Evolutionary conservation across 75 land plant species (phyloP).

Genomic region (Gnetum montanum): DNA sequence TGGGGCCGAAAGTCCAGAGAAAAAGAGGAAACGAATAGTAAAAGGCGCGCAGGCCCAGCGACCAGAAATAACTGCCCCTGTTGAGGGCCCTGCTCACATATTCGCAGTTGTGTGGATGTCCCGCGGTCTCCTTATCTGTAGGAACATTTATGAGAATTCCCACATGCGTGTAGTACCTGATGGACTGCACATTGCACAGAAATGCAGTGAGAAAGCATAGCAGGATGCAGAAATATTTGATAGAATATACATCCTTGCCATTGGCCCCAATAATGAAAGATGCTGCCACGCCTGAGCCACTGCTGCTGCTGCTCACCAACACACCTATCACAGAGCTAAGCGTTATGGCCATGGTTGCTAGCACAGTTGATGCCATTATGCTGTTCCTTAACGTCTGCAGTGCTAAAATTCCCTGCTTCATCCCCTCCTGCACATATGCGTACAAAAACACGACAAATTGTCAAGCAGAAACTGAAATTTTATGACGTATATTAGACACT

Average conservation of each 20-base stretch:
- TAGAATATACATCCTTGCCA: slow-evolving; percentile 16
- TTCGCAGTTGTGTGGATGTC: slow-evolving; percentile 13
- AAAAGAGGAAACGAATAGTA: slow-evolving; percentile 77
- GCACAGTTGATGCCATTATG: slow-evolving; percentile 81
- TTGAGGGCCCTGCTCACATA: slow-evolving; percentile 37
- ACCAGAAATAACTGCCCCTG: slow-evolving; percentile 67
- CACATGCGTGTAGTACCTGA: slow-evolving; percentile 75
- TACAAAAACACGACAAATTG: background rate
- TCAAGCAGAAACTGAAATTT: too few relatives aligned
- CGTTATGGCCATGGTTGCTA: slow-evolving; percentile 68
- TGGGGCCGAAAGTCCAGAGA: slow-evolving; percentile 81
- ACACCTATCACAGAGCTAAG: slow-evolving; percentile 66
- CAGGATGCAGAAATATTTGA: slow-evolving; percentile 48
- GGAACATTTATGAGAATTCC: slow-evolving; percentile 76
- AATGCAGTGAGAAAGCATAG: slow-evolving; percentile 66
- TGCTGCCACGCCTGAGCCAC: slow-evolving; percentile 2
- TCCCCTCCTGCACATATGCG: slow-evolving; percentile 29
- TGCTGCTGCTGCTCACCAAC: slow-evolving; percentile 40
- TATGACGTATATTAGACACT: too few relatives aligned
- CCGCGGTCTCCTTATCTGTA: slow-evolving; percentile 7
- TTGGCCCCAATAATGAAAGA: slow-evolving; percentile 37
- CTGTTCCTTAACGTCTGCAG: slow-evolving; percentile 79
- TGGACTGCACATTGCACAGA: slow-evolving; percentile 55
- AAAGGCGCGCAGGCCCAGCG: slow-evolving; percentile 53
- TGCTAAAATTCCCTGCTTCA: slow-evolving; percentile 63